Conservation (phyloP, 139 green algal genomes). For the Volvox africanus region DNA sequence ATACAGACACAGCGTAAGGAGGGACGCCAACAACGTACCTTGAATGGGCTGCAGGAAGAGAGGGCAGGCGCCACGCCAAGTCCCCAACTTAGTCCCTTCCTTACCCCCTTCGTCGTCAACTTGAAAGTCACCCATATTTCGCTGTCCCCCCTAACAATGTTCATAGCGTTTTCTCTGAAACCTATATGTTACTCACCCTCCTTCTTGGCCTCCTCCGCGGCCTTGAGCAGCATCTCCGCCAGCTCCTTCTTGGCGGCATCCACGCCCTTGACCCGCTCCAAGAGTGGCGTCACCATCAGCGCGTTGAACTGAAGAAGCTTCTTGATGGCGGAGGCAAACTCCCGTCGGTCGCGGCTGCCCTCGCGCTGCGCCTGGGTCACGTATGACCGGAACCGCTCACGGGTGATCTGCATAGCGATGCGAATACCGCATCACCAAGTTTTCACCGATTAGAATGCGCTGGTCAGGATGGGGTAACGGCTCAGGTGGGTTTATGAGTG, state of each 20-base stretch:
- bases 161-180: background rate
- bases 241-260: slow-evolving; percentile 77
- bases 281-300: slow-evolving; percentile 87
- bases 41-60: too few species aligned
- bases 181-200: slow-evolving; percentile 52
- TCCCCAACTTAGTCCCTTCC: too few species aligned
- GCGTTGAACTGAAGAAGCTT: slow-evolving; percentile 95
- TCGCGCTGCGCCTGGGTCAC: slow-evolving; percentile 65
- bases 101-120: too few species aligned
- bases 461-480: too few species aligned
- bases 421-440: too few species aligned
- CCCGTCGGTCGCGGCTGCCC: slow-evolving; percentile 65
- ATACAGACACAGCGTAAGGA: too few species aligned
- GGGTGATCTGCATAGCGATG: slow-evolving; percentile 31
- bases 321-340: slow-evolving; percentile 89
- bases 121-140: too few species aligned
- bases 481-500: too few species aligned
- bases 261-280: slow-evolving; percentile 80
- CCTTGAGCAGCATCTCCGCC: slow-evolving; percentile 71
- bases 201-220: slow-evolving; percentile 61
- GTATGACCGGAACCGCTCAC: slow-evolving; percentile 65
- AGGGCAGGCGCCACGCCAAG: too few species aligned
- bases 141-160: too few species aligned
- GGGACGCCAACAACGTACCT: too few species aligned
- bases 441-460: too few species aligned